Conservation (phyloP, 495 filamentous ascomycete genomes). For the Daldinia bambusicola region DNA sequence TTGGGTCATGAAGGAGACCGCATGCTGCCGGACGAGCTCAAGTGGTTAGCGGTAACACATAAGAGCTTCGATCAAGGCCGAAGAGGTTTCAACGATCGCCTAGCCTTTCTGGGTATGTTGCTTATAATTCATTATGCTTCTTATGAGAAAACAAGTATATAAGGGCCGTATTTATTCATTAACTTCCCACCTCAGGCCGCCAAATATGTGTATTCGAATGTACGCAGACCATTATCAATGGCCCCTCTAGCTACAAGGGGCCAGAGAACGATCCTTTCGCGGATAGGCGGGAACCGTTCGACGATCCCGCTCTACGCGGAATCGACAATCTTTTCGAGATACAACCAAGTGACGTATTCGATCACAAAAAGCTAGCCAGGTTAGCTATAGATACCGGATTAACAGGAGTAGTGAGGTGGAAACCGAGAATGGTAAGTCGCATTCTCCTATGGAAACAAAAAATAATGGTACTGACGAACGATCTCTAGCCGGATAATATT, state of each 20-base stretch:
- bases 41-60: constrained; percentile 97
- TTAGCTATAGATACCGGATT: constrained; percentile 78
- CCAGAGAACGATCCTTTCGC: constrained; percentile 51
- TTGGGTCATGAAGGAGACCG: constrained; percentile 75
- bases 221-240: constrained; percentile 72
- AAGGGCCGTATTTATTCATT: neutral
- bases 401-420: constrained; percentile 82
- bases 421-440: constrained; percentile 75
- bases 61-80: constrained; percentile 98
- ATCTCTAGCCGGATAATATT: constrained; percentile 73
- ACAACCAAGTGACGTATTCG: constrained; percentile 65
- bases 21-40: constrained; percentile 86
- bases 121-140: neutral
- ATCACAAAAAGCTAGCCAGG: constrained; percentile 68
- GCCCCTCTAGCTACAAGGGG: constrained; percentile 46
- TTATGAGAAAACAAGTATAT: neutral
- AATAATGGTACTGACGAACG: constrained; percentile 28
- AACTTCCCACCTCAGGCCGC: constrained; percentile 62
- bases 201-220: constrained; percentile 82
- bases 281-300: constrained; percentile 70
- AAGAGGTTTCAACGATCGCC: constrained; percentile 91
- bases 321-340: constrained; percentile 71
- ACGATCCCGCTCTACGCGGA: constrained; percentile 76
- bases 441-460: neutral
- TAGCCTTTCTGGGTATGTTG: constrained; percentile 85